Conservation (phyloP, 2,329 filamentous ascomycete genomes). For the Pseudogymnoascus sp. region DNA sequence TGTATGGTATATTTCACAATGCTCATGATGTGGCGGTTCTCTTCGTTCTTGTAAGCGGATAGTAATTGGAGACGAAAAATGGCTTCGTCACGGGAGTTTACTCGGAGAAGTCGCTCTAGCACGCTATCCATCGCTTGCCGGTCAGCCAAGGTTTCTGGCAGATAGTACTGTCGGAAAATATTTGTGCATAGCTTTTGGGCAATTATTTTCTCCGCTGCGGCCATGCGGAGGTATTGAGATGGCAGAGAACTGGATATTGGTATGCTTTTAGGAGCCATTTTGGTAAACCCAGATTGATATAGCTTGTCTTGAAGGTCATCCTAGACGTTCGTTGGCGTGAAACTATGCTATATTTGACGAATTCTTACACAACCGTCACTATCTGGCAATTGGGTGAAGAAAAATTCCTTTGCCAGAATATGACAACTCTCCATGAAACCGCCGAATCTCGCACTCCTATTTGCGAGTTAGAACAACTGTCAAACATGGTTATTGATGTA, state of each 20-base stretch:
- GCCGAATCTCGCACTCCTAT: conserved; percentile 8
- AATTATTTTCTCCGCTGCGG: conserved; percentile 12
- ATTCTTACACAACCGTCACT: neutral
- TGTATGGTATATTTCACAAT: neutral
- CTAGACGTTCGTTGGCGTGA: neutral
- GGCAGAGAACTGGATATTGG: conserved; percentile 3
- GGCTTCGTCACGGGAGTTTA: conserved; percentile 9
- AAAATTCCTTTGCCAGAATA: conserved; percentile 10
- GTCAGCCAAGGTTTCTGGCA: conserved; percentile 6
- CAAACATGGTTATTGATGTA: neutral
- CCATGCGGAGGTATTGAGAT: conserved; percentile 11
- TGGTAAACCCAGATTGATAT: neutral
- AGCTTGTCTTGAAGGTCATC: neutral
- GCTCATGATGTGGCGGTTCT: neutral
- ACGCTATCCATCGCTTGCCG: conserved; percentile 6
- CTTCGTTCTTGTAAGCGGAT: conserved; percentile 8
- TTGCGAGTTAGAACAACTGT: neutral
- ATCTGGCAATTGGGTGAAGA: conserved; percentile 11
- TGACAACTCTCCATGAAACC: conserved; percentile 4
- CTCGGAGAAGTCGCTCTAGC: neutral
- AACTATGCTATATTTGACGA: neutral
- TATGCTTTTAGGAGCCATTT: conserved; percentile 1
- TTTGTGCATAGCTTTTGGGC: conserved; percentile 9
- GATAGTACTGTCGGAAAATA: conserved; percentile 10
- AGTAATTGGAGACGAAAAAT: conserved; percentile 8